phyloP scores from a whole-genome alignment of 1,284 basidiomycete genomes.

The Sphaerobolus stellatus region DNA sequence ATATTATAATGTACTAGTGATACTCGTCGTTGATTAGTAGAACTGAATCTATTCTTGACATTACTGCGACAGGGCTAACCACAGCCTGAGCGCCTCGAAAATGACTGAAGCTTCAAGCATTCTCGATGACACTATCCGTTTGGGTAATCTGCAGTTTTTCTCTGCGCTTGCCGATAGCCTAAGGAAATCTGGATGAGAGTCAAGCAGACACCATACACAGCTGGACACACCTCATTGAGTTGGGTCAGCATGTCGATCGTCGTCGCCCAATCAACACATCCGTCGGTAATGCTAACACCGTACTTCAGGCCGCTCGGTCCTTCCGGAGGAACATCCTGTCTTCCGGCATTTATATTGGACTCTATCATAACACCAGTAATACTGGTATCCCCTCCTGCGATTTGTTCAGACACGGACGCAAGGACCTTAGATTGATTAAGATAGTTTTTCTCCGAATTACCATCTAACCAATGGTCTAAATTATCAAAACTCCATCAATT shows the following conservation, averaged over 20 bases:
- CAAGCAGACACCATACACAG: not conserved
- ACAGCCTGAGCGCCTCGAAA: too few relatives aligned
- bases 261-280: conserved; percentile 89
- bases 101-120: too few relatives aligned
- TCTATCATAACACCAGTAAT: conserved; percentile 98
- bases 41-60: too few relatives aligned
- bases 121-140: too few relatives aligned
- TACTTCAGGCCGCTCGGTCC: conserved; percentile 67
- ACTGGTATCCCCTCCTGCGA: conserved; percentile 70
- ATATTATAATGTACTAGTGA: too few relatives aligned
- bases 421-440: conserved; percentile 86
- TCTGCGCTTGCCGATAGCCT: not conserved
- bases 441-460: conserved; percentile 92
- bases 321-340: conserved; percentile 71
- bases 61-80: too few relatives aligned
- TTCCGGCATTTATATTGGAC: conserved; percentile 85
- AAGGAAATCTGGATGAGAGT: not conserved
- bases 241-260: conserved; percentile 77
- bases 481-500: conserved; percentile 3
- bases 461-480: conserved; percentile 49
- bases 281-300: conserved; percentile 89
- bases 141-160: too few relatives aligned
- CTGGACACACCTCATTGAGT: conserved; percentile 53
- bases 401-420: conserved; percentile 74
- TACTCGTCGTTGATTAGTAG: too few relatives aligned